These are phyloP conservation scores for Ogataea siamensis DNA, from an alignment of 805 yeast genomes.

Conservation along the genomic window DNA sequence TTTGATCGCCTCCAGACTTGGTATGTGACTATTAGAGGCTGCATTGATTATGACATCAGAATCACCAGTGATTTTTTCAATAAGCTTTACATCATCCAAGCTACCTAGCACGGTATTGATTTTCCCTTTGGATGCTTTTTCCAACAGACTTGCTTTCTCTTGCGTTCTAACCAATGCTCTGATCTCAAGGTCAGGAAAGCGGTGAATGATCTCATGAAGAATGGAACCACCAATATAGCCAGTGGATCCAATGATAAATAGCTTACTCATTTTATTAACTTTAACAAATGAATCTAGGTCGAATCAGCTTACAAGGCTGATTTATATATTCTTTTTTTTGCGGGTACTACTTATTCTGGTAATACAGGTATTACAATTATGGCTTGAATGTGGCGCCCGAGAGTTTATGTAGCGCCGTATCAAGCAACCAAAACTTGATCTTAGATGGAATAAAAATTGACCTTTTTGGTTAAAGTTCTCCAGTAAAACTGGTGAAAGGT, in stretches of 20 bases:
- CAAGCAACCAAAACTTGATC: too few species aligned
- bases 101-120: conserved; percentile 1
- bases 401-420: too few species aligned
- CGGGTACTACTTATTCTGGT: too few species aligned
- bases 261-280: not conserved
- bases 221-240: not conserved
- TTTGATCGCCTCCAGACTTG: conserved; percentile 11
- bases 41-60: conserved; percentile 8
- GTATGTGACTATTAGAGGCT: conserved; percentile 11
- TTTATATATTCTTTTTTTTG: too few species aligned
- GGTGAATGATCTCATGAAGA: too few species aligned
- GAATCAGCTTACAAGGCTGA: too few species aligned
- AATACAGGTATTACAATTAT: too few species aligned
- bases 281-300: too few species aligned
- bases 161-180: conserved; percentile 3
- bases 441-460: too few species aligned
- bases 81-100: conserved; percentile 3
- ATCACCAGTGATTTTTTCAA: not conserved
- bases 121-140: not conserved
- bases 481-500: too few species aligned
- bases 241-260: not conserved
- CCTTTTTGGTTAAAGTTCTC: too few species aligned
- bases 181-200: not conserved
- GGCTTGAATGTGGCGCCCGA: too few species aligned
- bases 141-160: conserved; percentile 2